phyloP scores from a whole-genome alignment of 2,329 filamentous ascomycete species.

The Parafenestella ontariensis region DNA sequence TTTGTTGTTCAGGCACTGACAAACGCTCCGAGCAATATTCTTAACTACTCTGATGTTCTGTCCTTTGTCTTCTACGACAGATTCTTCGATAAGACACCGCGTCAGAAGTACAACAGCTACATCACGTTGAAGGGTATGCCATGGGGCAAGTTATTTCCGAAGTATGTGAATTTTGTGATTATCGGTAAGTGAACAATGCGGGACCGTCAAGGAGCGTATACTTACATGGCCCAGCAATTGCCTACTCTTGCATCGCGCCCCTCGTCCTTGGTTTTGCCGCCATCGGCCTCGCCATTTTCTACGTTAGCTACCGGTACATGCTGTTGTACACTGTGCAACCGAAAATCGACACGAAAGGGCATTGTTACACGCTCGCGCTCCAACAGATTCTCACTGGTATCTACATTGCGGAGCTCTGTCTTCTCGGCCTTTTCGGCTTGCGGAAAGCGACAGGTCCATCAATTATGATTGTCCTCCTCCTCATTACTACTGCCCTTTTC shows the following conservation, averaged over 20 bases:
- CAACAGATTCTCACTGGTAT: conserved; percentile 85
- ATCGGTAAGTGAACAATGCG: conserved; percentile 41
- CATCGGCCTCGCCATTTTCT: conserved; percentile 79
- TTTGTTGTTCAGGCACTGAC: conserved; percentile 91
- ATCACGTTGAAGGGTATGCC: conserved; percentile 42
- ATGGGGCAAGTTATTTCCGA: conserved; percentile 52
- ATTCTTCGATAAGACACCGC: conserved; percentile 76
- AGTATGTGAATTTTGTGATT: conserved; percentile 50
- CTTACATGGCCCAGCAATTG: conserved; percentile 66
- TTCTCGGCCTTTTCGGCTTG: conserved; percentile 79
- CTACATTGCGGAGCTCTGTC: conserved; percentile 81
- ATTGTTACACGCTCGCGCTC: conserved; percentile 85
- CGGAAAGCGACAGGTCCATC: conserved; percentile 43
- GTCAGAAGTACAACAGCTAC: conserved; percentile 48
- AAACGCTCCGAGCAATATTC: conserved; percentile 74
- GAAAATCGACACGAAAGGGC: conserved; percentile 83
- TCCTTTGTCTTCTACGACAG: conserved; percentile 77
- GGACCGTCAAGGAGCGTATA: not conserved
- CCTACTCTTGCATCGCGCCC: conserved; percentile 86
- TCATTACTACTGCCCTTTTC: conserved; percentile 43
- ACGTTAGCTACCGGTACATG: conserved; percentile 89
- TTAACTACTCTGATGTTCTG: conserved; percentile 77
- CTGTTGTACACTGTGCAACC: conserved; percentile 85
- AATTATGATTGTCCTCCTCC: conserved; percentile 40
- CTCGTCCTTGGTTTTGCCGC: conserved; percentile 83